phyloP scores from a whole-genome alignment of 208 protist genomes.

The Crithidia expoeki region DNA sequence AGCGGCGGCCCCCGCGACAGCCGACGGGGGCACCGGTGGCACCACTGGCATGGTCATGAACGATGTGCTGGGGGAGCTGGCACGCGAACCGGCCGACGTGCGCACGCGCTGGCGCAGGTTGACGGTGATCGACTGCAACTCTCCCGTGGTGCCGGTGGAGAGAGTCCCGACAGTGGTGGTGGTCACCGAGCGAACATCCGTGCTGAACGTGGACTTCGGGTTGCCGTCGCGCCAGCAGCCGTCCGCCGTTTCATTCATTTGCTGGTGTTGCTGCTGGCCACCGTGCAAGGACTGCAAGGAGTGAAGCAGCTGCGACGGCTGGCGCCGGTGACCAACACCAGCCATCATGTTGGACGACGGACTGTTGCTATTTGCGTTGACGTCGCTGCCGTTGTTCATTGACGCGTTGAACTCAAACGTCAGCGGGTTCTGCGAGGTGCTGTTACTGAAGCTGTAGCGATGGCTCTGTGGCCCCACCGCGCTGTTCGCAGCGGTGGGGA shows the following conservation, averaged over 20 bases:
- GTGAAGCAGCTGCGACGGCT: slow-evolving; percentile 15
- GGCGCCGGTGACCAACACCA: background rate
- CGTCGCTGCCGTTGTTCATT: background rate
- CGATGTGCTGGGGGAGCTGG: slow-evolving; percentile 29
- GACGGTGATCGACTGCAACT: slow-evolving; percentile 35
- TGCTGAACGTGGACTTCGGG: slow-evolving; percentile 26
- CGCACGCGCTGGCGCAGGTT: slow-evolving; percentile 48
- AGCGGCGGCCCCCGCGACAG: background rate
- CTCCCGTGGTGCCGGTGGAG: slow-evolving; percentile 19
- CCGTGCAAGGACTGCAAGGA: background rate
- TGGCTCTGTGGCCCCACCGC: slow-evolving; percentile 7
- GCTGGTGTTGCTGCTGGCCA: slow-evolving; percentile 8
- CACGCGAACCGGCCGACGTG: slow-evolving; percentile 16
- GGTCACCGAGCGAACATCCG: slow-evolving; percentile 18
- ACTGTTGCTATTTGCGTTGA: slow-evolving; percentile 13
- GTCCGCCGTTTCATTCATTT: background rate
- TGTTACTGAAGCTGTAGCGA: slow-evolving; percentile 43
- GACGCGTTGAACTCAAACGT: slow-evolving; percentile 40
- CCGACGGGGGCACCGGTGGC: slow-evolving; percentile 6
- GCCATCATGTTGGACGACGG: background rate
- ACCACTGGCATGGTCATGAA: slow-evolving; percentile 12
- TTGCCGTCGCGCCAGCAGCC: slow-evolving; percentile 31
- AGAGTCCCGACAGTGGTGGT: slow-evolving; percentile 37
- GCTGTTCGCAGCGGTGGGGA: slow-evolving; percentile 10
- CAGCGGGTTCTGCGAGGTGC: slow-evolving; percentile 43